A percentile compares a stretch with the other conserved stretches of the same genome.
Evolutionary conservation across 441 rosid species (phyloP).

Genomic region (Bocquillonia castaneifolia): DNA sequence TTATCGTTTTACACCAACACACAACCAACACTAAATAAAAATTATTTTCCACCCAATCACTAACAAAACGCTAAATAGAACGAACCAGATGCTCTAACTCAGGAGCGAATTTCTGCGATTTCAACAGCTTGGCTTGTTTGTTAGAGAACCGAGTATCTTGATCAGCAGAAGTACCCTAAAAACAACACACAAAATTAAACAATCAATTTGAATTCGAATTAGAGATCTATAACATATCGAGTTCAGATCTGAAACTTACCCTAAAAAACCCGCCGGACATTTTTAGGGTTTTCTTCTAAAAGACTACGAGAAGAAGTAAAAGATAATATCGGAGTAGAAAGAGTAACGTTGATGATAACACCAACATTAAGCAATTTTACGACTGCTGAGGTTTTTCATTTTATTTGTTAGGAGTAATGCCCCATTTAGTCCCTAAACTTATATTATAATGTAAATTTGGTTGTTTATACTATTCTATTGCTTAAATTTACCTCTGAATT

Average conservation of each 20-base stretch:
- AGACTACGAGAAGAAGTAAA: not conserved
- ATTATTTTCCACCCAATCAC: too few species aligned
- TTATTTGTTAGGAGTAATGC: too few species aligned
- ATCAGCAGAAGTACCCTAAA: conserved; percentile 93
- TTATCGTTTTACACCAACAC: not conserved
- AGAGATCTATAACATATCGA: conserved; percentile 21
- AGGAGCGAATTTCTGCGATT: conserved; percentile 86
- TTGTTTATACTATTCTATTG: too few species aligned
- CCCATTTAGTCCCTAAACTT: too few species aligned
- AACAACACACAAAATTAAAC: not conserved
- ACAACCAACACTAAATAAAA: not conserved
- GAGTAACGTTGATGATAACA: too few species aligned
- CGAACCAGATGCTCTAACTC: conserved; percentile 86
- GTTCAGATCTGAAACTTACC: conserved; percentile 32
- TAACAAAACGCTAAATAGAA: not conserved
- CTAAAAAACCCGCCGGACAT: conserved; percentile 96
- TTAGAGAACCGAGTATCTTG: conserved; percentile 97
- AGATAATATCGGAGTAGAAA: too few species aligned
- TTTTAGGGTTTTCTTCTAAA: conserved; percentile 40
- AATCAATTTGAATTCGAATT: not conserved
- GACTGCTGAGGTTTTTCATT: too few species aligned
- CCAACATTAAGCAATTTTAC: too few species aligned
- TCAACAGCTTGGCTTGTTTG: conserved; percentile 93
- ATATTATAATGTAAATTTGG: too few species aligned
- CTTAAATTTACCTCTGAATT: too few species aligned